Conservation (phyloP, 306 rosid genomes). For the Acacia crassicarpa region DNA sequence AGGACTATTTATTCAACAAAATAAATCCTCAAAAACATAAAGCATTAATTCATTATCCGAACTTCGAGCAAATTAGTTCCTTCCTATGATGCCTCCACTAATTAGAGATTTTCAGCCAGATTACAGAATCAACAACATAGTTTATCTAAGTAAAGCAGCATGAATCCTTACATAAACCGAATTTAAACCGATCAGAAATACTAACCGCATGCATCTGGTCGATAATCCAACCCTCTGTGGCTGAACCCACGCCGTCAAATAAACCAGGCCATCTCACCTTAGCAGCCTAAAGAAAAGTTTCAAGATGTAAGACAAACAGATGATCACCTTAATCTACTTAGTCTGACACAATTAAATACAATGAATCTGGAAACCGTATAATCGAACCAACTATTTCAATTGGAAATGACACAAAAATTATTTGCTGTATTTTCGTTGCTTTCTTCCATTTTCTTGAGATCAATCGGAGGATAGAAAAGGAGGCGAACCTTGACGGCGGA, state of each 20-base stretch:
- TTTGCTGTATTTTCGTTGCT: neutral
- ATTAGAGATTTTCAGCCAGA: conserved; percentile 11
- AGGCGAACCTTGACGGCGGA: conserved; percentile 76
- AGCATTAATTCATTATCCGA: neutral
- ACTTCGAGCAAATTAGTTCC: conserved; percentile 4
- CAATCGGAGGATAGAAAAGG: conserved; percentile 5
- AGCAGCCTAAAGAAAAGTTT: conserved; percentile 64
- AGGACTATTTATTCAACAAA: conserved; percentile 7
- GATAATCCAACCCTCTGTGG: conserved; percentile 70
- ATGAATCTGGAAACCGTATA: neutral
- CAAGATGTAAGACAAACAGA: conserved; percentile 16
- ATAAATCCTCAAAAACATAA: conserved; percentile 14
- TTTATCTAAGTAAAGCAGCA: neutral
- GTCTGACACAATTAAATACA: neutral
- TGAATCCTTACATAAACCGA: conserved; percentile 26
- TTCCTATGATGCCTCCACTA: neutral
- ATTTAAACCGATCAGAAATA: conserved; percentile 16
- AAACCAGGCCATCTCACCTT: conserved; percentile 76
- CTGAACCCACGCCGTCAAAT: conserved; percentile 64
- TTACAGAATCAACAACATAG: neutral
- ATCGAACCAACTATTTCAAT: neutral
- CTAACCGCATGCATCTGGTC: conserved; percentile 74
- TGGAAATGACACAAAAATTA: neutral
- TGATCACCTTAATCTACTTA: conserved; percentile 3
- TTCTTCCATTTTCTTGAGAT: conserved; percentile 12